Percentiles rank a stretch among this genome's conserved stretches.
These are phyloP conservation scores for Massariosphaeria phaeospora DNA, from an alignment of 495 filamentous ascomycete genomes.

Conservation along the genomic window DNA sequence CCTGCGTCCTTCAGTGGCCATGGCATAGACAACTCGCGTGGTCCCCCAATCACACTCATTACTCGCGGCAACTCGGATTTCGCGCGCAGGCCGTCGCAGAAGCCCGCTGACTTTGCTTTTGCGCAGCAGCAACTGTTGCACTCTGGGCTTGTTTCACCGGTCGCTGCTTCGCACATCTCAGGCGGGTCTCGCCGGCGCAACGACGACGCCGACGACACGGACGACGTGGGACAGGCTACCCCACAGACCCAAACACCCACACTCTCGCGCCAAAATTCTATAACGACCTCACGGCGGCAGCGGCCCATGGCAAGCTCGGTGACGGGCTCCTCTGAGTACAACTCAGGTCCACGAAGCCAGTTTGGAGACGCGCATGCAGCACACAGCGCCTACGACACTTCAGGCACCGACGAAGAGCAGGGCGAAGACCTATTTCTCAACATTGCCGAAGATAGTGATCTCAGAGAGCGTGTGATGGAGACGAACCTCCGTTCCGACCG, in stretches of 20 bases:
- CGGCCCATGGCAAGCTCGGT: conserved; percentile 30
- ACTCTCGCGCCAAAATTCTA: conserved; percentile 21
- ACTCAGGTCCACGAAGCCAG: conserved; percentile 23
- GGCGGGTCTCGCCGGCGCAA: not conserved
- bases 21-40: conserved; percentile 44
- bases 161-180: conserved; percentile 8
- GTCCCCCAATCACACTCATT: conserved; percentile 46
- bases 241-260: conserved; percentile 18
- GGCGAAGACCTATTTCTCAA: conserved; percentile 61
- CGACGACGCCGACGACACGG: conserved; percentile 3
- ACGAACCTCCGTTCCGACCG: conserved; percentile 42
- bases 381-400: not conserved
- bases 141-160: conserved; percentile 24
- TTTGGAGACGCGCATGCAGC: conserved; percentile 3
- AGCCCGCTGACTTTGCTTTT: conserved; percentile 26
- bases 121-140: conserved; percentile 28
- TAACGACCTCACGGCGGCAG: not conserved
- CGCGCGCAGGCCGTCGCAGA: conserved; percentile 19
- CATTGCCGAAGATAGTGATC: conserved; percentile 53
- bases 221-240: not conserved
- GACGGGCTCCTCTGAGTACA: conserved; percentile 29
- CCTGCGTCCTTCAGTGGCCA: conserved; percentile 45
- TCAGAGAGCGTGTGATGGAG: conserved; percentile 45
- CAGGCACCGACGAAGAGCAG: conserved; percentile 13
- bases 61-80: conserved; percentile 39